Evolutionary conservation across 1,284 basidiomycete species (phyloP).

Genomic region (Ganoderma leucocontextum): DNA sequence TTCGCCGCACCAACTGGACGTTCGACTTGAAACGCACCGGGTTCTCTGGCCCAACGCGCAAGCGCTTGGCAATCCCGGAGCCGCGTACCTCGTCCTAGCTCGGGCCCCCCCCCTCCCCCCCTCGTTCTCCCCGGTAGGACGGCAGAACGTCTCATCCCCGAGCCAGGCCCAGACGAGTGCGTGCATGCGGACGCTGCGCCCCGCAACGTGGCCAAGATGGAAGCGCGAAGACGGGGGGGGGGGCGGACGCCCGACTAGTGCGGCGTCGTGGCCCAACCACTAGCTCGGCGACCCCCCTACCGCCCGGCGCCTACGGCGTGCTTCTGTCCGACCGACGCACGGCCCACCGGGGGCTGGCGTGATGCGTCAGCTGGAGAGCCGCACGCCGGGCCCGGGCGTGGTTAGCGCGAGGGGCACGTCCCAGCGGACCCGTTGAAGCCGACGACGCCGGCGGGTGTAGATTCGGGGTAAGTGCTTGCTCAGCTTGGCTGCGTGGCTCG

Average conservation of each 20-base stretch:
- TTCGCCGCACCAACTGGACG: background rate
- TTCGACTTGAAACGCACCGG: background rate
- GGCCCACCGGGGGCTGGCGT: background rate
- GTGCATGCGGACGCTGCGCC: background rate
- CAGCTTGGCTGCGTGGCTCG: background rate
- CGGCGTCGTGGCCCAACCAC: constrained; percentile 1
- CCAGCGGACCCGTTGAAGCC: too few species aligned
- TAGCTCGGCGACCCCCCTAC: background rate
- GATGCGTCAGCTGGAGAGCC: background rate
- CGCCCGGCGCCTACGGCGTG: background rate
- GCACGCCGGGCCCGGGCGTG: background rate
- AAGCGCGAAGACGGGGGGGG: background rate
- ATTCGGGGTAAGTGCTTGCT: background rate
- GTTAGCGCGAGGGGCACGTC: background rate
- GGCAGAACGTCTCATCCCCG: background rate
- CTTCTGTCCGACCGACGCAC: constrained; percentile 5
- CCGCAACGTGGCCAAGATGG: background rate
- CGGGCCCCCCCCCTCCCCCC: background rate
- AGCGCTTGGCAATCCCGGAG: too few species aligned
- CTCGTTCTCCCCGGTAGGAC: background rate
- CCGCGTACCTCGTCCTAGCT: background rate
- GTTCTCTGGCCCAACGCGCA: too few species aligned
- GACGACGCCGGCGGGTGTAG: too few species aligned
- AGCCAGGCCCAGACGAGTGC: background rate
- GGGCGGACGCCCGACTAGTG: constrained; percentile 5